Evolutionary conservation across 495 filamentous ascomycete species (phyloP).

Genomic region (Daldinia grandis): DNA sequence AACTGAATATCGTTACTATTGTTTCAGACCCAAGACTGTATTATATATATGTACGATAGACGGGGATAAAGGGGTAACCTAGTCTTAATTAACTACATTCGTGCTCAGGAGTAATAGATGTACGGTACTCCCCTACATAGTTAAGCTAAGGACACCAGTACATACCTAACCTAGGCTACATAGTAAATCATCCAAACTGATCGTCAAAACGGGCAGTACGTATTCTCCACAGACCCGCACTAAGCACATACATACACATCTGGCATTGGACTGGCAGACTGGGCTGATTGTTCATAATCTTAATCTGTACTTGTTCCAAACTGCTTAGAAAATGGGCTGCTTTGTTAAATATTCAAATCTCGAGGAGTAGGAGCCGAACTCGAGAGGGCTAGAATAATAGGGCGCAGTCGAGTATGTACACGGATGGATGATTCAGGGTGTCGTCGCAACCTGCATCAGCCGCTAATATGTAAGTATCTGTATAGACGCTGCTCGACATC

Average conservation of each 20-base stretch:
- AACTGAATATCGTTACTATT: not conserved
- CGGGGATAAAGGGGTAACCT: not conserved
- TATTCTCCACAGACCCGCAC: conserved; percentile 7
- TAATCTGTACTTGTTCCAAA: not conserved
- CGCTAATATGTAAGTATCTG: not conserved
- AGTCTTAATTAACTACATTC: not conserved
- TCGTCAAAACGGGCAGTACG: not conserved
- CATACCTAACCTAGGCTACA: too few species aligned
- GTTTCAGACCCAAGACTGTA: not conserved
- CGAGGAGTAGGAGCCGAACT: not conserved
- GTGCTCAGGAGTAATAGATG: not conserved
- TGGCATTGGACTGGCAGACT: not conserved
- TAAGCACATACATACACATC: not conserved
- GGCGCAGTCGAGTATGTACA: not conserved
- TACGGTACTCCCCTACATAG: not conserved
- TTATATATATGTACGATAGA: not conserved
- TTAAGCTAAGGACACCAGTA: not conserved
- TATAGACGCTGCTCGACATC: conserved; percentile 14
- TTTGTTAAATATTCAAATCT: not conserved
- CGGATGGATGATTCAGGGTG: not conserved
- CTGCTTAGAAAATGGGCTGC: not conserved
- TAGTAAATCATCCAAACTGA: conserved; percentile 1
- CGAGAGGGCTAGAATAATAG: not conserved
- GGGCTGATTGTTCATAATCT: not conserved
- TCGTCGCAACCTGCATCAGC: conserved; percentile 4